Evolutionary conservation across 768 basidiomycete species (phyloP), one percentile per base, ranked within the genome.

Genomic region (Dioszegia aurantiaca): DNA sequence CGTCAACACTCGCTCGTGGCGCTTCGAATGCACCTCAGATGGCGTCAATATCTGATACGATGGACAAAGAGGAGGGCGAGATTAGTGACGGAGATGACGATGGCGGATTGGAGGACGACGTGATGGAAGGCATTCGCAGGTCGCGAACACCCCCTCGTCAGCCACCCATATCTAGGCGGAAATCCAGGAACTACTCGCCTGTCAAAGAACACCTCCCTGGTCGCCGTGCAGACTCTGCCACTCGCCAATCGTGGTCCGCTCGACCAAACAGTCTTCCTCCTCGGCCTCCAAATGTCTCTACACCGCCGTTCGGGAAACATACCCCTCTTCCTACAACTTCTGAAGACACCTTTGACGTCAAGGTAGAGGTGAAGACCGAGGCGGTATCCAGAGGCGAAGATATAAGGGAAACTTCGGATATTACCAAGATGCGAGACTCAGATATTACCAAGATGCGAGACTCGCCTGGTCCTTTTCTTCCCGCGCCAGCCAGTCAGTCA

Each of bases 21-120:
- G 26, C 33, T 33, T 6, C 33, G 14, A 33, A 33, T 6, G 33
- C 14, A 14, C n/a, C n/a, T n/a, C 33, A 33, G 33, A 14, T 6
- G 8, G 33, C 46, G 46, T n/a, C 21, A 36, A 8, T 27, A 4
- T 47, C 26, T 11, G 30, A 47, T 17, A 27, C 39, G 19, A 57
- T 47, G 19, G 63, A 67, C 26, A 69, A 63, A 58, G 70, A 72
- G 55, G 70, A 72, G 60, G 68, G 70, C 12, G 70, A 69, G 55
- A 72, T 72, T 17, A 27, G 28, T 19, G 43, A 54, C 30, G 57
- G 36, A 19, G 33, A 55, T 16, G 48, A 36, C 36, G 42, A 48
- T 24, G 40, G 17, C 10, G 6, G 19, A n/a, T 26, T 6, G 40
- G 27, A 26, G 40, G 27, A 26, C 41, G 30, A 27, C 24, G 10